A percentile compares a stretch with the other conserved stretches of the same genome.
Conservation (phyloP, 169 alveolate genomes). For the Plasmodium vivax region DNA sequence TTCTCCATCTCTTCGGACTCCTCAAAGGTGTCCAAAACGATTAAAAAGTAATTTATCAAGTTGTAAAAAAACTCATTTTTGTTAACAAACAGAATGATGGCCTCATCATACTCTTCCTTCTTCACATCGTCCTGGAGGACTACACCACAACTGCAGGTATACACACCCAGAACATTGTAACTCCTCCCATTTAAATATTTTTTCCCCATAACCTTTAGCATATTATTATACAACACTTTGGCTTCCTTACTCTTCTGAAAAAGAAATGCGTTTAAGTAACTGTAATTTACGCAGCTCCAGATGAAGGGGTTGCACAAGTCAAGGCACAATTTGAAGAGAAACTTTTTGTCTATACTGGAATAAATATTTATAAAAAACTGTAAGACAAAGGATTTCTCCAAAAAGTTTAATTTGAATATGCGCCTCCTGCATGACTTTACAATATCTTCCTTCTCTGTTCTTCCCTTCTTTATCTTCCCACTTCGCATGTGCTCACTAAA, state of each 20-base stretch:
- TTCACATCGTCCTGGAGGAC: background rate
- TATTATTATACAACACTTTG: slow-evolving; percentile 25
- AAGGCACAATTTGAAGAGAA: slow-evolving; percentile 52
- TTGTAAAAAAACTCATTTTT: slow-evolving; percentile 65
- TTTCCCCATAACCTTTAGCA: slow-evolving; percentile 37
- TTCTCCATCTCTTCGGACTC: background rate
- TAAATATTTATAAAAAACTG: slow-evolving; percentile 71
- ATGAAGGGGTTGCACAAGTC: slow-evolving; percentile 69
- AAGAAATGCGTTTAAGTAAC: slow-evolving; percentile 49
- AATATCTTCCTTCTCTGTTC: background rate
- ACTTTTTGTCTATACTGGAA: slow-evolving; percentile 71
- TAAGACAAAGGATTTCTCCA: slow-evolving; percentile 40
- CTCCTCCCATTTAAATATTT: slow-evolving; percentile 42
- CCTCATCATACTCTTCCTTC: slow-evolving; percentile 12
- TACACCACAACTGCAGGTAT: slow-evolving; percentile 22
- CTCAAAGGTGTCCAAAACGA: slow-evolving; percentile 58
- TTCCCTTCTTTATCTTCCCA: background rate
- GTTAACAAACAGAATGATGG: slow-evolving; percentile 44
- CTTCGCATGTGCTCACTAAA: slow-evolving; percentile 10
- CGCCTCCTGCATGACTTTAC: background rate
- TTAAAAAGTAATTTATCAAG: slow-evolving; percentile 64
- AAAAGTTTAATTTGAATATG: slow-evolving; percentile 27
- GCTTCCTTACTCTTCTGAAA: slow-evolving; percentile 62
- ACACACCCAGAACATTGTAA: slow-evolving; percentile 11
- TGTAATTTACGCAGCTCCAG: slow-evolving; percentile 42